Evolutionary conservation across 192 early-diverging fungal genomes (phyloP).

Genomic region (Fimicolochytrium jonesii): DNA sequence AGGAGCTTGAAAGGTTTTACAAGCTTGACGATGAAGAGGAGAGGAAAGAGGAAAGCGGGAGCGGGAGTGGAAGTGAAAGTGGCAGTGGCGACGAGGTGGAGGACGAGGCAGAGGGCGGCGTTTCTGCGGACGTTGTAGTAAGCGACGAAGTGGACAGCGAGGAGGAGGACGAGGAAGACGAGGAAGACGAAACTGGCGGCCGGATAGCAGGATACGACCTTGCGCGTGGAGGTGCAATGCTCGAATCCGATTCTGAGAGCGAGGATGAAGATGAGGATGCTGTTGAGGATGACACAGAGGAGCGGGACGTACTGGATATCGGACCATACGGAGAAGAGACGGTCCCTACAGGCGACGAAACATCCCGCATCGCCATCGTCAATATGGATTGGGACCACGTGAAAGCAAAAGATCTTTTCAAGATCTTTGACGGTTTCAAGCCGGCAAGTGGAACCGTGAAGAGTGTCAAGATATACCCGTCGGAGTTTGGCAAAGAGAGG

Average conservation of each 20-base stretch:
- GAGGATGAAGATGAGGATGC: slow-evolving; percentile 38
- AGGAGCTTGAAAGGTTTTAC: slow-evolving; percentile 73
- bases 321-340: slow-evolving; percentile 26
- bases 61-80: slow-evolving; percentile 19
- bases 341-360: slow-evolving; percentile 33
- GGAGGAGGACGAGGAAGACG: slow-evolving; percentile 34
- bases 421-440: slow-evolving; percentile 82
- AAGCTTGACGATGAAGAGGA: slow-evolving; percentile 58
- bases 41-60: slow-evolving; percentile 24
- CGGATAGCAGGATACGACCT: slow-evolving; percentile 54
- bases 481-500: slow-evolving; percentile 82
- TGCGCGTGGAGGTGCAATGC: slow-evolving; percentile 77
- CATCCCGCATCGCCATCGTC: slow-evolving; percentile 76
- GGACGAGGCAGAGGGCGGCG: slow-evolving; percentile 25
- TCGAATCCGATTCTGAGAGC: slow-evolving; percentile 48
- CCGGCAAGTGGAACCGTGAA: slow-evolving; percentile 59
- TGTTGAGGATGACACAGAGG: slow-evolving; percentile 34
- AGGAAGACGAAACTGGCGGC: slow-evolving; percentile 21
- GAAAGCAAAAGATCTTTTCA: slow-evolving; percentile 75
- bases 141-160: slow-evolving; percentile 29
- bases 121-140: slow-evolving; percentile 8
- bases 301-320: slow-evolving; percentile 14
- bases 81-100: slow-evolving; percentile 34
- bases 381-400: slow-evolving; percentile 97
- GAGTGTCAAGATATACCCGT: slow-evolving; percentile 80